These are phyloP conservation scores for Lojkania enalia DNA, from an alignment of 2,329 filamentous ascomycete species.

Conservation along the genomic window DNA sequence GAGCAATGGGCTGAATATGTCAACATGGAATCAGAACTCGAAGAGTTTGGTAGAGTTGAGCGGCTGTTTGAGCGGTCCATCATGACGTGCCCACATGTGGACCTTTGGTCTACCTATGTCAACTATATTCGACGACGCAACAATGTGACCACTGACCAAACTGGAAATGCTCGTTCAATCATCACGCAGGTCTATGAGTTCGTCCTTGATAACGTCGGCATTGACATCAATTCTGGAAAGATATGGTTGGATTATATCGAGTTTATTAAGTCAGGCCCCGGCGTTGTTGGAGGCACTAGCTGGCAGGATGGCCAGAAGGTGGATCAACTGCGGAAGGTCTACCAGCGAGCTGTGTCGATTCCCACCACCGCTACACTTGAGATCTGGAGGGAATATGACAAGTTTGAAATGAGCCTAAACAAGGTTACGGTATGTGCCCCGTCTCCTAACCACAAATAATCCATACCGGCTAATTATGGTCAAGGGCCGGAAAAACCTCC, in stretches of 20 bases:
- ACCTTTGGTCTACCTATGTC: slow-evolving; percentile 90
- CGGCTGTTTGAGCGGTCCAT: slow-evolving; percentile 81
- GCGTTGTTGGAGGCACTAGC: slow-evolving; percentile 77
- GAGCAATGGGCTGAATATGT: slow-evolving; percentile 90
- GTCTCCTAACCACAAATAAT: neutral
- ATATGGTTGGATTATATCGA: slow-evolving; percentile 96
- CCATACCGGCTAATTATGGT: slow-evolving; percentile 20
- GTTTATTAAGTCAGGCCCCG: slow-evolving; percentile 87
- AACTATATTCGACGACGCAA: slow-evolving; percentile 93
- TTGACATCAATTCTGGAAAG: slow-evolving; percentile 84
- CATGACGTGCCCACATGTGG: slow-evolving; percentile 76
- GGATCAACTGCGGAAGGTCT: slow-evolving; percentile 88
- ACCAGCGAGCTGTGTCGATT: slow-evolving; percentile 84
- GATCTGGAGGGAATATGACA: slow-evolving; percentile 97
- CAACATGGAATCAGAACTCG: slow-evolving; percentile 84
- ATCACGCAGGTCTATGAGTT: slow-evolving; percentile 90
- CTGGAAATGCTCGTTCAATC: slow-evolving; percentile 74
- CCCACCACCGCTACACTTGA: slow-evolving; percentile 81
- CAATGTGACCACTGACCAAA: slow-evolving; percentile 78
- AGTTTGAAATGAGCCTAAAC: slow-evolving; percentile 92
- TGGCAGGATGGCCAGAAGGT: slow-evolving; percentile 99
- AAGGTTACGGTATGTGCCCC: slow-evolving; percentile 75
- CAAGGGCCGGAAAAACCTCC: slow-evolving; percentile 88
- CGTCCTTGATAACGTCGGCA: slow-evolving; percentile 84
- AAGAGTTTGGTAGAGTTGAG: slow-evolving; percentile 80